phyloP scores from a whole-genome alignment of 2,329 filamentous ascomycete species.

The Zasmidium cellare region DNA sequence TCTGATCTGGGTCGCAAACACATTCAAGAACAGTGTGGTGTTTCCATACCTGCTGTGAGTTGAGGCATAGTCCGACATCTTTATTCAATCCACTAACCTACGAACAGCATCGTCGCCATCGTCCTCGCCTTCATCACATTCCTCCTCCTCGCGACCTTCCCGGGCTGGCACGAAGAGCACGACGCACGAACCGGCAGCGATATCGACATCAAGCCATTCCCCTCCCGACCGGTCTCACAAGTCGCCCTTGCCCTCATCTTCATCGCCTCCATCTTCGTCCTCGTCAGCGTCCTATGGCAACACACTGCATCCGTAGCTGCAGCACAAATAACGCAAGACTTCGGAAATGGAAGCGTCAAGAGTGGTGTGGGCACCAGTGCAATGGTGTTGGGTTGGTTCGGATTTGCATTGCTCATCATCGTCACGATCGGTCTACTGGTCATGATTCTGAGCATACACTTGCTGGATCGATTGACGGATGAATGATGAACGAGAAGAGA shows the following conservation, averaged over 20 bases:
- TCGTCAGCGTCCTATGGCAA: constrained; percentile 76
- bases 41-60: constrained; percentile 93
- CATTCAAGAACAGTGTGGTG: constrained; percentile 98
- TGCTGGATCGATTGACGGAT: constrained; percentile 64
- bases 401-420: constrained; percentile 87
- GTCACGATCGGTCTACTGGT: constrained; percentile 92
- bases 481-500: constrained; percentile 25
- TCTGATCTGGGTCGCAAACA: constrained; percentile 92
- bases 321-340: constrained; percentile 86
- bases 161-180: constrained; percentile 92
- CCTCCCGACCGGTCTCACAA: constrained; percentile 87
- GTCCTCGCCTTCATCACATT: constrained; percentile 97
- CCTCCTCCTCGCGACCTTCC: constrained; percentile 91
- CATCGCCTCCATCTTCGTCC: constrained; percentile 64
- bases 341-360: constrained; percentile 84
- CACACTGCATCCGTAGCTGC: constrained; percentile 96
- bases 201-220: constrained; percentile 90
- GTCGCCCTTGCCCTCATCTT: constrained; percentile 91
- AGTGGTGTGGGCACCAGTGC: constrained; percentile 89
- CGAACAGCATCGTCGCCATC: constrained; percentile 86
- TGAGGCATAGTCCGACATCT: background rate
- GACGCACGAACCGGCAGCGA: constrained; percentile 75
- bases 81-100: constrained; percentile 9
- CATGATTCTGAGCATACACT: constrained; percentile 91
- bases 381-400: constrained; percentile 98